phyloP scores from a whole-genome alignment of 129 eudicot species.

The Erigeron canadensis region DNA sequence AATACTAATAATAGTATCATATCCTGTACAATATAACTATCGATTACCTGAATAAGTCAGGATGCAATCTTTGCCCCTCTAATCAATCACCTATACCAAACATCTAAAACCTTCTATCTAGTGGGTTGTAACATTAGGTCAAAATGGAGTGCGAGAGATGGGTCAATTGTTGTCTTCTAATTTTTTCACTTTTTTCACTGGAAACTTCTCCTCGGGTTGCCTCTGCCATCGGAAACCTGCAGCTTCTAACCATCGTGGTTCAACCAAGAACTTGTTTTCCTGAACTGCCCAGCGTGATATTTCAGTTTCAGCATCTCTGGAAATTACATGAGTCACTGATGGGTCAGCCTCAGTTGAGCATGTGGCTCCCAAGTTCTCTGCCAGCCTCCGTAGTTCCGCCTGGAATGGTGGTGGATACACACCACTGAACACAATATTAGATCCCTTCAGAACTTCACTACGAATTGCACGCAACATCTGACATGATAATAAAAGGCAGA shows the following conservation, averaged over 20 bases:
- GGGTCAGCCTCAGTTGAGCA: conserved; percentile 54
- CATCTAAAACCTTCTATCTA: no score
- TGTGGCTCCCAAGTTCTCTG: conserved; percentile 52
- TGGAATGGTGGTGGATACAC: conserved; percentile 26
- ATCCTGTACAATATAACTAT: no score
- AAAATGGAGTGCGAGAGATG: no score
- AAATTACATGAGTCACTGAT: conserved; percentile 41
- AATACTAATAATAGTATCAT: no score
- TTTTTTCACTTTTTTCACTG: conserved; percentile 32
- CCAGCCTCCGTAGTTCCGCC: conserved; percentile 41
- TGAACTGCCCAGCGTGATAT: conserved; percentile 70
- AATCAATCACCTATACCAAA: no score
- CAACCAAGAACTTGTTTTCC: conserved; percentile 68
- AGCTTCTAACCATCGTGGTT: conserved; percentile 86
- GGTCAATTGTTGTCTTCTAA: conserved; percentile 14
- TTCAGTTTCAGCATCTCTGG: conserved; percentile 38
- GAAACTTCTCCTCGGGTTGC: conserved; percentile 74
- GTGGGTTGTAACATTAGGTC: no score
- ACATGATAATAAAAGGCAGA: conserved; percentile 9
- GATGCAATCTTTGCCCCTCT: no score
- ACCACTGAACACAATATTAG: conserved; percentile 46
- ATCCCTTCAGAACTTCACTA: conserved; percentile 63
- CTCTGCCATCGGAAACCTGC: conserved; percentile 65
- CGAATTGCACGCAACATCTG: conserved; percentile 64
- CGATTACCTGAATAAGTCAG: no score